Conservation (phyloP, 2,329 filamentous ascomycete species). For the Nemania sp. region DNA sequence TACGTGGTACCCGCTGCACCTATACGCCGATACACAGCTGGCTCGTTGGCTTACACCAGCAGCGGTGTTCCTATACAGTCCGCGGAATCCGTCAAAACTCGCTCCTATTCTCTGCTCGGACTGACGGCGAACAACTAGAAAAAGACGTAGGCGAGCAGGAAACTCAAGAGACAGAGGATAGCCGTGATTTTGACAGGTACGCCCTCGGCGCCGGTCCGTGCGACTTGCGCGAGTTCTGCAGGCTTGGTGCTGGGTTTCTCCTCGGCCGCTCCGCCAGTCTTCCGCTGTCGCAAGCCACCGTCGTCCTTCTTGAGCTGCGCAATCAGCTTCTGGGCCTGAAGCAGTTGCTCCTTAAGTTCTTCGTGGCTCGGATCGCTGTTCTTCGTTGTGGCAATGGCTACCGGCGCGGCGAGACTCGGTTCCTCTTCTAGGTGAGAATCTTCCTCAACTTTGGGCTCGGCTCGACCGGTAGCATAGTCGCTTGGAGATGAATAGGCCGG, state of each 20-base stretch:
- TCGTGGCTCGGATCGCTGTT: slow-evolving; percentile 49
- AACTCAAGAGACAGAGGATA: slow-evolving; percentile 82
- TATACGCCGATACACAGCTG: not conserved
- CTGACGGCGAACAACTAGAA: slow-evolving; percentile 61
- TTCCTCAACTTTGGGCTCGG: slow-evolving; percentile 37
- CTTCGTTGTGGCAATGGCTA: slow-evolving; percentile 54
- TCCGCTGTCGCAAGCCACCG: slow-evolving; percentile 77
- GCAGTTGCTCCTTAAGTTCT: slow-evolving; percentile 72
- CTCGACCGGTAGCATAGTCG: slow-evolving; percentile 42
- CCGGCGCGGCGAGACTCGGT: slow-evolving; percentile 41
- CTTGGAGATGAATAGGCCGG: slow-evolving; percentile 51
- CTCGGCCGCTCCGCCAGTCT: slow-evolving; percentile 60
- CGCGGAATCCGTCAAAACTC: not conserved
- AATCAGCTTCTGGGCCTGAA: slow-evolving; percentile 75
- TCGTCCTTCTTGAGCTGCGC: slow-evolving; percentile 66
- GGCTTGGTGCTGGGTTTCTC: slow-evolving; percentile 47
- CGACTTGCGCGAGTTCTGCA: slow-evolving; percentile 57
- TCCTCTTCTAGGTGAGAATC: slow-evolving; percentile 35
- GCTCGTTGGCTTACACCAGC: not conserved
- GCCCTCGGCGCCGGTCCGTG: slow-evolving; percentile 64
- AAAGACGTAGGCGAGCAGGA: slow-evolving; percentile 93
- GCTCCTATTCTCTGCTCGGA: slow-evolving; percentile 6
- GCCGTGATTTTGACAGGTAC: slow-evolving; percentile 88
- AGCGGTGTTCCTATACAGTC: not conserved
- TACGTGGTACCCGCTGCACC: not conserved